Percentiles rank a stretch among this genome's conserved stretches.
Conservation (phyloP, 306 rosid species). For the Crotalaria pallida region DNA sequence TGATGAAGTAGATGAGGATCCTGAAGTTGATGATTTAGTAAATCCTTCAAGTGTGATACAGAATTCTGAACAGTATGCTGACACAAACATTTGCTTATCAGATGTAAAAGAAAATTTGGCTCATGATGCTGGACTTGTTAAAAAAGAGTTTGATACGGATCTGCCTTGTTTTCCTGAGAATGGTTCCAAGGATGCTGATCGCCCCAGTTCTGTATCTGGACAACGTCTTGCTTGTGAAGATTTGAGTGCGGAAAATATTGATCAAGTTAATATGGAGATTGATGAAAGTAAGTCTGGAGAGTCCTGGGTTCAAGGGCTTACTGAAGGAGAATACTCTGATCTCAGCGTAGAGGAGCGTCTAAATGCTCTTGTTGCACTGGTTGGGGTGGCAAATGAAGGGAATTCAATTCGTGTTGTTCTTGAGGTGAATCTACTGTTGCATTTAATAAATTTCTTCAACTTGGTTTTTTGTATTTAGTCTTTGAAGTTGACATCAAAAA, state of each 20-base stretch:
- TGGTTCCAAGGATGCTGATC: conserved; percentile 48
- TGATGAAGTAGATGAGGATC: conserved; percentile 96
- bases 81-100: conserved; percentile 38
- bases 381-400: conserved; percentile 97
- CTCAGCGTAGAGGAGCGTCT: conserved; percentile 96
- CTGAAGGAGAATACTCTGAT: conserved; percentile 92
- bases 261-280: conserved; percentile 84
- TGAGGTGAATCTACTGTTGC: conserved; percentile 56
- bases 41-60: conserved; percentile 49
- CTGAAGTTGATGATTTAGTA: conserved; percentile 76
- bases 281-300: conserved; percentile 96
- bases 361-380: conserved; percentile 73
- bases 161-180: conserved; percentile 42
- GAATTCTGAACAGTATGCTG: conserved; percentile 42
- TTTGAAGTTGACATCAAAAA: conserved; percentile 28
- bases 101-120: conserved; percentile 51
- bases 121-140: conserved; percentile 37
- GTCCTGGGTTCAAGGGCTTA: conserved; percentile 94
- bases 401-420: conserved; percentile 87
- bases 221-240: conserved; percentile 39
- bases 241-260: conserved; percentile 34
- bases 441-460: neutral
- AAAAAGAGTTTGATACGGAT: conserved; percentile 52
- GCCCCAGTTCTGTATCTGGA: conserved; percentile 32
- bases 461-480: neutral